A percentile compares a stretch with the other conserved stretches of the same genome.
These are phyloP conservation scores for Cymbidium sinense DNA, from an alignment of 106 monocot species.

Conservation along the genomic window DNA sequence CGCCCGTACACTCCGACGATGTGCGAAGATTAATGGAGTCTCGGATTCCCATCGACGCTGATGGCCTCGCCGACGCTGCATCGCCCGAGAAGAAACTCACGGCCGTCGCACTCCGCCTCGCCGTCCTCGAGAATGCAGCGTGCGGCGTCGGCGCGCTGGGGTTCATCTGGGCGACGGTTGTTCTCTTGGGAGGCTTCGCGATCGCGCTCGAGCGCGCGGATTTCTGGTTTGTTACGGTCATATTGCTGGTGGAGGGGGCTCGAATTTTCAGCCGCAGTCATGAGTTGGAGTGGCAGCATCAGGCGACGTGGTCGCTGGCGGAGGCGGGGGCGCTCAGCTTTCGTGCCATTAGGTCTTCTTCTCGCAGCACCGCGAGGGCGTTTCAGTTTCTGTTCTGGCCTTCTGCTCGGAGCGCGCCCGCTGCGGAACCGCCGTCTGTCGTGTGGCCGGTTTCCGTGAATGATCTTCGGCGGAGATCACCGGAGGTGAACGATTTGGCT, in stretches of 20 bases:
- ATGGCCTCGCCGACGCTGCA: not conserved
- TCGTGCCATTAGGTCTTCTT: slow-evolving; percentile 31
- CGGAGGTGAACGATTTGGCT: not conserved
- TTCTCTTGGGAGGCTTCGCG: slow-evolving; percentile 87
- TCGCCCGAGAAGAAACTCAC: slow-evolving; percentile 55
- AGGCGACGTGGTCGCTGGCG: slow-evolving; percentile 44
- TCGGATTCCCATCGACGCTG: no score
- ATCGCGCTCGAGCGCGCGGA: slow-evolving; percentile 47
- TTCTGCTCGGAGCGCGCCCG: not conserved
- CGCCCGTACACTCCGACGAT: no score
- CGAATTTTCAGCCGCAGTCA: slow-evolving; percentile 85
- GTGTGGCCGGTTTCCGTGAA: not conserved
- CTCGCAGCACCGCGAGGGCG: slow-evolving; percentile 14
- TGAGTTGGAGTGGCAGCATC: slow-evolving; percentile 73
- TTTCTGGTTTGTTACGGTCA: slow-evolving; percentile 74
- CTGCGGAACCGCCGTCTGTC: not conserved
- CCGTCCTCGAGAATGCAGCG: slow-evolving; percentile 76
- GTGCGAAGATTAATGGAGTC: no score
- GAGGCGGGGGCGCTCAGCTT: slow-evolving; percentile 37
- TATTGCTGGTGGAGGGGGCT: slow-evolving; percentile 70
- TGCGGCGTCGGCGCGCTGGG: slow-evolving; percentile 72
- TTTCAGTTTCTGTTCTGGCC: slow-evolving; percentile 7
- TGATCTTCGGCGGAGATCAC: not conserved
- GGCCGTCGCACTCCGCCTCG: slow-evolving; percentile 58
- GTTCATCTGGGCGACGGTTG: slow-evolving; percentile 88